Base-by-base conservation (phyloP, 306 rosid genomes). In the Sphenostylis stenocarpa region DNA sequence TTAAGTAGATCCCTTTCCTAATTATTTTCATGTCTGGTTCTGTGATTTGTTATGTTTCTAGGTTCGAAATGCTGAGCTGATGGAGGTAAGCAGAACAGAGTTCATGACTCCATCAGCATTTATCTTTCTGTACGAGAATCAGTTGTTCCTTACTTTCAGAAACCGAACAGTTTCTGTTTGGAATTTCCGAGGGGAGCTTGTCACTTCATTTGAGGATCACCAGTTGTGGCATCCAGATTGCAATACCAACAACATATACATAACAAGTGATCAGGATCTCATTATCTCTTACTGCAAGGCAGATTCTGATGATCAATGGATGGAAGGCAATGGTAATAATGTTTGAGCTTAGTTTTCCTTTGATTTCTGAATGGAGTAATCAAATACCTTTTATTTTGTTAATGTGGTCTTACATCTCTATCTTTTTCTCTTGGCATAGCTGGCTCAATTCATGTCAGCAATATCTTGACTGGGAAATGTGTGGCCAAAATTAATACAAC, bases 211-310 rank as follows among this genome's bases (percentile, higher is more conserved):
- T 79, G 98, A 93, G 81, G 98, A 93, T 82, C 98, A 91, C 85
- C 89, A 89, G 72, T 84, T 93, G 82, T 93, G 98, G 98, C 97
- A 93, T 86, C 93, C 98, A 3, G 98, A 93, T 85, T 93, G 98
- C 85, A 93, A 93, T 43, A 93, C 98, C 16, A 93, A 93, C 65
- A 93, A 93, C 81, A 93, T 93, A 67, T 93, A 91, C 73, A 93
- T 93, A 67, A 93, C 98, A 16, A 93, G 96, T 52, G 98, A 93
- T 82, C 98, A 93, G 89, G 98, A 93, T 80, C 92, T 93, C 41
- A 93, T 93, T 39, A 93, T 93, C 62, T 93, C 98, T 38, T 93
- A 89, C 92, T 93, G 98, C 92, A 91, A 87, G 81, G 93, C 96
- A 70, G 98, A 91, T 62, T 84, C 96, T 34, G 97, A 91, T 20